Conservation (phyloP, 2,329 filamentous ascomycete species). For the Neopestalotiopsis sp. region DNA sequence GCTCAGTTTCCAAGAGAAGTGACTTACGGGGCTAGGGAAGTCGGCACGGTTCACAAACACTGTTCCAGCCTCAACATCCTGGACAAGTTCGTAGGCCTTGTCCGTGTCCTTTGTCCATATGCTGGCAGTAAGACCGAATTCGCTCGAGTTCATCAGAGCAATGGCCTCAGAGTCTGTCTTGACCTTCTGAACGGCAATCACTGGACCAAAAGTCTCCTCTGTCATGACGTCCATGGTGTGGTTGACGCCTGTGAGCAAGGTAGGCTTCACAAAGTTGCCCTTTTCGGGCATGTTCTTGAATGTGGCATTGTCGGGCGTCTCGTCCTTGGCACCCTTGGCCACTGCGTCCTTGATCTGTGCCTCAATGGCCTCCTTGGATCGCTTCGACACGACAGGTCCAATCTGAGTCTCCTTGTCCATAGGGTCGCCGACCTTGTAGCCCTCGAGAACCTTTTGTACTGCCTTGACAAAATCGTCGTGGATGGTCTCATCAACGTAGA, state of each 20-base stretch:
- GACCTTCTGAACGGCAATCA: slow-evolving; percentile 91
- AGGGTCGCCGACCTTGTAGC: slow-evolving; percentile 89
- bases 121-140: slow-evolving; percentile 93
- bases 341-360: slow-evolving; percentile 84
- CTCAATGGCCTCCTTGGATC: slow-evolving; percentile 77
- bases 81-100: slow-evolving; percentile 76
- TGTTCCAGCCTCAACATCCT: slow-evolving; percentile 87
- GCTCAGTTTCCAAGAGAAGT: slow-evolving; percentile 12
- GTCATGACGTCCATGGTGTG: slow-evolving; percentile 90
- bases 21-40: slow-evolving; percentile 85
- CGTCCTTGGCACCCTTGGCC: slow-evolving; percentile 81
- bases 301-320: slow-evolving; percentile 80
- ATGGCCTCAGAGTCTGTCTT: slow-evolving; percentile 81
- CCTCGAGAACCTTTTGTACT: slow-evolving; percentile 78
- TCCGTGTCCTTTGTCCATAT: slow-evolving; percentile 92
- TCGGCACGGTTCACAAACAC: slow-evolving; percentile 97
- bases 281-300: slow-evolving; percentile 75
- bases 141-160: slow-evolving; percentile 88
- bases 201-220: slow-evolving; percentile 93
- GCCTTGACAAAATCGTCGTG: slow-evolving; percentile 83
- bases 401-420: slow-evolving; percentile 79
- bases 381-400: slow-evolving; percentile 86
- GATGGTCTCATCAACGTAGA: slow-evolving; percentile 87
- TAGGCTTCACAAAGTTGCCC: slow-evolving; percentile 90
- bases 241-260: slow-evolving; percentile 77